These are phyloP conservation scores for Colletotrichum viniferum DNA, from an alignment of 2,329 filamentous ascomycete species.

Conservation along the genomic window DNA sequence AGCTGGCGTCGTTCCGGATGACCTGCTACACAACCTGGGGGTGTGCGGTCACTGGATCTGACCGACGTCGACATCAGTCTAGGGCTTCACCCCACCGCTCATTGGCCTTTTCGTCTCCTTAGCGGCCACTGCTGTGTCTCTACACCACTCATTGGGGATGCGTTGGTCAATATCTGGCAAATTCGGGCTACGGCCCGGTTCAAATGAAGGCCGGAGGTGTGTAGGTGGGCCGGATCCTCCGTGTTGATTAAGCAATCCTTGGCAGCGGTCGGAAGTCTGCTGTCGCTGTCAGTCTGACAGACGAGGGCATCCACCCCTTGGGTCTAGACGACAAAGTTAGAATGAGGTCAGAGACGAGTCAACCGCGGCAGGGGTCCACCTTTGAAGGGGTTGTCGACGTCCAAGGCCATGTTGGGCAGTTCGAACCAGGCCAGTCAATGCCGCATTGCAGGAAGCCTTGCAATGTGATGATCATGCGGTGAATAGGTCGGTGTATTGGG, in stretches of 20 bases:
- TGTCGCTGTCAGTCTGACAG: neutral
- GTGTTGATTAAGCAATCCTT: conserved; percentile 4
- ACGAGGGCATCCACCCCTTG: neutral
- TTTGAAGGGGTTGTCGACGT: neutral
- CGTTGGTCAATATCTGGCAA: neutral
- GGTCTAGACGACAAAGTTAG: neutral
- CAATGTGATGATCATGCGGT: neutral
- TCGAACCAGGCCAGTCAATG: neutral
- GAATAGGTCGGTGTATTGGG: neutral
- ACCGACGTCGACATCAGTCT: neutral
- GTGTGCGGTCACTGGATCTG: neutral
- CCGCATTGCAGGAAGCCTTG: neutral
- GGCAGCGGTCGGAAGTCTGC: neutral
- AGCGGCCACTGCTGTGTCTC: neutral
- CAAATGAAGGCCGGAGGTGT: neutral
- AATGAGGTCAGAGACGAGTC: neutral
- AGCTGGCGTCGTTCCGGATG: conserved; percentile 1
- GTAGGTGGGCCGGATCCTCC: neutral
- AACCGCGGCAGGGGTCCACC: neutral
- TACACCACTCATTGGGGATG: neutral
- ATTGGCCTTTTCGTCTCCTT: neutral
- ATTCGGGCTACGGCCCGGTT: neutral
- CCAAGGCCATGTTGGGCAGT: neutral
- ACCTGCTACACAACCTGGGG: conserved; percentile 1
- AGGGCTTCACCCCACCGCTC: conserved; percentile 1